phyloP scores from a whole-genome alignment of 495 filamentous ascomycete genomes.

The Saxispiralis lemnorum region DNA sequence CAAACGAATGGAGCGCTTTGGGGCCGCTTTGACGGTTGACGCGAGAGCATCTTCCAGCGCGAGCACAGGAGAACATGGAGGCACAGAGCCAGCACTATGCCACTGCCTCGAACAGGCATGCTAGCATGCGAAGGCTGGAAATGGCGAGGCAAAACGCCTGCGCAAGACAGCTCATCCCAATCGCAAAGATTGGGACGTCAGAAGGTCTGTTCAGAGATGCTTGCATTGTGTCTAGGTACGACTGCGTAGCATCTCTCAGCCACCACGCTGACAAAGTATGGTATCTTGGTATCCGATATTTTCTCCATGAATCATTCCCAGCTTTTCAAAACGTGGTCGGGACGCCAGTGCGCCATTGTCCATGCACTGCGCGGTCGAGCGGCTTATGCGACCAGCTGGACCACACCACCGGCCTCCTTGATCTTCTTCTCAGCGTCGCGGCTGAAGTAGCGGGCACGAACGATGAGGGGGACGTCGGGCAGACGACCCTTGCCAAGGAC shows the following conservation, averaged over 20 bases:
- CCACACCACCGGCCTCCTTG: conserved; percentile 76
- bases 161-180: conserved; percentile 11
- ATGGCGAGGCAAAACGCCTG: not conserved
- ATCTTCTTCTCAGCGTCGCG: conserved; percentile 86
- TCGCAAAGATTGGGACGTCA: conserved; percentile 11
- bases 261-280: conserved; percentile 16
- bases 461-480: conserved; percentile 68
- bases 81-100: too few species aligned
- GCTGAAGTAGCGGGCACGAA: conserved; percentile 76
- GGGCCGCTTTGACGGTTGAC: too few species aligned
- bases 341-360: not conserved
- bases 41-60: too few species aligned
- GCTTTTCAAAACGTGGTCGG: not conserved
- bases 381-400: conserved; percentile 76
- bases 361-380: not conserved
- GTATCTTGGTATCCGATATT: not conserved
- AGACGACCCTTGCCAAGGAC: conserved; percentile 84
- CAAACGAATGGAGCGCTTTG: too few species aligned
- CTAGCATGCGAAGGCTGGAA: too few species aligned
- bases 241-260: conserved; percentile 17
- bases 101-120: too few species aligned
- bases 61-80: too few species aligned
- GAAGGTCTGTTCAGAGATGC: conserved; percentile 19
- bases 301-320: not conserved
- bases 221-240: conserved; percentile 13